Evolutionary conservation across 2,329 filamentous ascomycete genomes (phyloP), one percentile per base, ranked within the genome.

Genomic region (Cordyceps cicadae): DNA sequence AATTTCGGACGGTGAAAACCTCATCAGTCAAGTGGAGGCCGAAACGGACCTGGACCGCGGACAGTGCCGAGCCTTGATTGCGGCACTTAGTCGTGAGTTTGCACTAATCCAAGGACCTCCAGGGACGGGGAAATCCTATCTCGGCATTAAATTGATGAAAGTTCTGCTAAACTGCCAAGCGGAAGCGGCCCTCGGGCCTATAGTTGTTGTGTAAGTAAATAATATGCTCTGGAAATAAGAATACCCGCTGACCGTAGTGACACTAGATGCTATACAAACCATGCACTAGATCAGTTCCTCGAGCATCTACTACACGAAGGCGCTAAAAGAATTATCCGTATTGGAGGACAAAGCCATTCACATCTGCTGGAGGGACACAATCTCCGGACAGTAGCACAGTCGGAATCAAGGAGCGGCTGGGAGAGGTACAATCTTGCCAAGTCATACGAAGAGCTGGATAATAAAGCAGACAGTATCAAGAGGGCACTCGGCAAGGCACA

Each of bases 61-160:
- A 0, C 79, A 83, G 60, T 79, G 79, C 6, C 63, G 64, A 2
- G 83, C 83, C 0, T 67, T 88, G 0, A 64, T 86, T 0, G 72
- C 76, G 7, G 77, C 83, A 1, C 70, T 90, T 0, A 77, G 74
- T 0, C 75, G 78, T 0, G 76, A 78, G 37, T 72, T 87, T 19
- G 80, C 83, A 1, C 75, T 88, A 2, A 85, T 88, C 9, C 86
- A 90, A 72, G 87, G 87, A 0, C 87, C 87, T 0, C 87, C 87
- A 0, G 87, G 87, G 0, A 89, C 87, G 0, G 87, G 87, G 0
- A 89, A 90, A 67, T 81, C 77, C 1, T 88, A 80, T 64, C 76
- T 81, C 0, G 86, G 85, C 1, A 76, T 84, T 1, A 75, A 81
- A 43, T 67, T 88, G 6, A 77, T 87, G 60, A 79, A 80, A 61